Conservation (phyloP, 78 protist genomes). For the Tieghemostelium lacteum region DNA sequence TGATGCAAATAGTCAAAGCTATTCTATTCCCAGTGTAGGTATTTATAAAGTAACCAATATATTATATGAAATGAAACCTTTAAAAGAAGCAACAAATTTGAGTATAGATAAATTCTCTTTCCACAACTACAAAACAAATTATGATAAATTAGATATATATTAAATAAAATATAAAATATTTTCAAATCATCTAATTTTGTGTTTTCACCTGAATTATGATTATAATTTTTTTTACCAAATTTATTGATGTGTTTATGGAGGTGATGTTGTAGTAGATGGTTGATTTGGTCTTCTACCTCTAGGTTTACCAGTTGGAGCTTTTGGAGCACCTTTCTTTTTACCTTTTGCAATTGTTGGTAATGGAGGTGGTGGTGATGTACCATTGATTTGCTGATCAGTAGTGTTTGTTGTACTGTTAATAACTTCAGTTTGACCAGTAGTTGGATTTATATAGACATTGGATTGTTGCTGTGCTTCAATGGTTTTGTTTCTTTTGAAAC, state of each 20-base stretch:
- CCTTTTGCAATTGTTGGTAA: not conserved
- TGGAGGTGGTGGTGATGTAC: not conserved
- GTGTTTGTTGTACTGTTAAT: not conserved
- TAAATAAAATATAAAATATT: too few species aligned
- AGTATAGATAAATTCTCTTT: too few species aligned
- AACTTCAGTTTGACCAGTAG: not conserved
- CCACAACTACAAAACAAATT: too few species aligned
- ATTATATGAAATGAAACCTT: too few species aligned
- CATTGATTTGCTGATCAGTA: not conserved
- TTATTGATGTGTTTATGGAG: not conserved
- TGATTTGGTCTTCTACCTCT: not conserved
- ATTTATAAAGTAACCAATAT: too few species aligned
- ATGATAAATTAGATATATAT: too few species aligned
- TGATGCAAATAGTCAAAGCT: too few species aligned
- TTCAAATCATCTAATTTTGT: too few species aligned
- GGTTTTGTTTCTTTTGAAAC: slow-evolving; percentile 23
- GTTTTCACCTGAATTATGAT: too few species aligned
- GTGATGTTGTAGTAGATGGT: not conserved
- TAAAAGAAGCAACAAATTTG: too few species aligned
- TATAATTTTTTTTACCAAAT: too few species aligned
- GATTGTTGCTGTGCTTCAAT: not conserved
- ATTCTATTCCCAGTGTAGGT: too few species aligned
- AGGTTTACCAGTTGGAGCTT: not conserved
- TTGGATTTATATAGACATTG: not conserved
- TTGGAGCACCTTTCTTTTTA: not conserved